These are phyloP conservation scores for Hyphodiscus sp. DNA, from an alignment of 2,329 filamentous ascomycete genomes.

Conservation along the genomic window DNA sequence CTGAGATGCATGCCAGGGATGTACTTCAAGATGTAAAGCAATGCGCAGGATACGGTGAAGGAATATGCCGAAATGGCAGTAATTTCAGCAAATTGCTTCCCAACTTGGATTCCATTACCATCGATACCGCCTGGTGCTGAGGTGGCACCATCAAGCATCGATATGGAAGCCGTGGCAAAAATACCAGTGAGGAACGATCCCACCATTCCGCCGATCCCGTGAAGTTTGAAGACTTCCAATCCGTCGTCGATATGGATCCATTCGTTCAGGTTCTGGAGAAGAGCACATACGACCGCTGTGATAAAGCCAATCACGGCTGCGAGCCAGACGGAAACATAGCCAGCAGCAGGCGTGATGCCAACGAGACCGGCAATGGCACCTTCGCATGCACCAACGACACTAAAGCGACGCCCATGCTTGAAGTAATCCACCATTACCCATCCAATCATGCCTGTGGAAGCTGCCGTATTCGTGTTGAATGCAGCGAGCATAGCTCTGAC, in stretches of 20 bases:
- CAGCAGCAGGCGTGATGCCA: constrained; percentile 52
- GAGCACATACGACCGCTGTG: constrained; percentile 42
- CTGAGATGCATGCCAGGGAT: constrained; percentile 52
- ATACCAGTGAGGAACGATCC: constrained; percentile 51
- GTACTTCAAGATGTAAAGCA: constrained; percentile 50
- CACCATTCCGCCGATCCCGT: constrained; percentile 52
- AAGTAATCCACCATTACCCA: constrained; percentile 49
- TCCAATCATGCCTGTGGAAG: constrained; percentile 45
- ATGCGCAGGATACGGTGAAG: constrained; percentile 44
- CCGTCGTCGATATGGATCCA: constrained; percentile 49
- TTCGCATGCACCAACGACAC: constrained; percentile 44
- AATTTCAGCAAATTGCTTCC: constrained; percentile 51
- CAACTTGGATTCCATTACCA: constrained; percentile 47
- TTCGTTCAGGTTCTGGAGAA: constrained; percentile 43
- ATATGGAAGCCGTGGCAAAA: constrained; percentile 44
- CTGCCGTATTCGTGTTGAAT: constrained; percentile 53
- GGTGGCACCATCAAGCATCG: constrained; percentile 45
- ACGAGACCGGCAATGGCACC: constrained; percentile 51
- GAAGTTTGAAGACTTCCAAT: constrained; percentile 53
- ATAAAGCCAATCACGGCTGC: constrained; percentile 46
- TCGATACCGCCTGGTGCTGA: constrained; percentile 40
- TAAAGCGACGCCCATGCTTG: constrained; percentile 40
- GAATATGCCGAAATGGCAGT: constrained; percentile 48
- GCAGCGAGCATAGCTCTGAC: constrained; percentile 48
- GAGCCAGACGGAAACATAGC: constrained; percentile 46